Conservation (phyloP, 345 rosid species). For the Populus nigra region DNA sequence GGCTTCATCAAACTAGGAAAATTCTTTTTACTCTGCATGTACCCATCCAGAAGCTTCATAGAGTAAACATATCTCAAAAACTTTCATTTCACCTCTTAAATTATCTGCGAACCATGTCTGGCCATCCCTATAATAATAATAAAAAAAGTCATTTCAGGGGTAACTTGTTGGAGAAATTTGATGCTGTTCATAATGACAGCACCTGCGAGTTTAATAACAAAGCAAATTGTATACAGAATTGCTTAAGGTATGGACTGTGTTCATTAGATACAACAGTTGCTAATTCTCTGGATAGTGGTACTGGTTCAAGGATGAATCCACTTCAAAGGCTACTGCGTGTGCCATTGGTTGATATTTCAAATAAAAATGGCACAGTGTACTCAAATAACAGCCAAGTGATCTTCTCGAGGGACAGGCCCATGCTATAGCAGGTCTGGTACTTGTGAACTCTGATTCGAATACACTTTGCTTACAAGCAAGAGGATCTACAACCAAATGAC, state of each 20-base stretch:
- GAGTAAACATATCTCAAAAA: slow-evolving; percentile 38
- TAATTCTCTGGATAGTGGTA: slow-evolving; percentile 30
- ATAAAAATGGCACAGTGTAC: slow-evolving; percentile 29
- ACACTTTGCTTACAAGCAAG: slow-evolving; percentile 78
- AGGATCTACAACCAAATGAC: slow-evolving; percentile 68
- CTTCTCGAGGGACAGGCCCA: slow-evolving; percentile 85
- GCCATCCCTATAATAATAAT: slow-evolving; percentile 31
- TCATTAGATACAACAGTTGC: slow-evolving; percentile 13
- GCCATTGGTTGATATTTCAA: slow-evolving; percentile 66
- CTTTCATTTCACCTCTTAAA: slow-evolving; percentile 59
- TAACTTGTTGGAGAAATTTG: slow-evolving; percentile 70
- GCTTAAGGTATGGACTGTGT: slow-evolving; percentile 18
- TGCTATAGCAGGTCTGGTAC: slow-evolving; percentile 58
- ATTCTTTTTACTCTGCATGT: slow-evolving; percentile 27
- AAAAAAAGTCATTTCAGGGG: slow-evolving; percentile 35
- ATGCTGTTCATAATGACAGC: slow-evolving; percentile 48
- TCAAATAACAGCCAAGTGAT: slow-evolving; percentile 43
- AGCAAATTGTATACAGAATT: slow-evolving; percentile 27
- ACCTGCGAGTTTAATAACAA: slow-evolving; percentile 21
- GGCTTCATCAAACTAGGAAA: slow-evolving; percentile 41
- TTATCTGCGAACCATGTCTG: slow-evolving; percentile 43
- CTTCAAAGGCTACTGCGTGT: slow-evolving; percentile 39
- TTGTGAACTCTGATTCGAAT: slow-evolving; percentile 55
- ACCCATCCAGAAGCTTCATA: slow-evolving; percentile 39
- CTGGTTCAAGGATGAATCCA: slow-evolving; percentile 28